These are phyloP conservation scores for Phialophora expanda DNA, from an alignment of 2,329 filamentous ascomycete species.

Conservation along the genomic window DNA sequence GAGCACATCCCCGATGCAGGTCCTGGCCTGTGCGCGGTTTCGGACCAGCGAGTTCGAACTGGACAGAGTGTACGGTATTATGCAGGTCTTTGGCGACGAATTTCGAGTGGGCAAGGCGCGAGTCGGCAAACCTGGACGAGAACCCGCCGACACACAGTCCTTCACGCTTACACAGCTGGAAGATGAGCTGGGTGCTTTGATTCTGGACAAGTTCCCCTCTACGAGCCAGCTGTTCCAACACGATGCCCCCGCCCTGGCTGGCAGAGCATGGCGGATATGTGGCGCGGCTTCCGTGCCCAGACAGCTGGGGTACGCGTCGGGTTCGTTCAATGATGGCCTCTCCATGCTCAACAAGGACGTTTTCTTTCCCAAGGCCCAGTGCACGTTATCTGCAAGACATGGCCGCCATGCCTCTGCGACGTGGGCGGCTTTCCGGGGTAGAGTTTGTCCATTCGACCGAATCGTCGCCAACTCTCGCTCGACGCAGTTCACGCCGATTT, in stretches of 20 bases:
- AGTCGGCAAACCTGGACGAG: neutral
- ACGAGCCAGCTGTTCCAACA: conserved; percentile 8
- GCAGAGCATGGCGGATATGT: conserved; percentile 2
- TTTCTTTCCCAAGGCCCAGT: neutral
- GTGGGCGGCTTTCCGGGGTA: neutral
- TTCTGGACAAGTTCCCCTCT: neutral
- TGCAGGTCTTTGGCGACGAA: conserved; percentile 5
- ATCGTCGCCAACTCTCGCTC: neutral
- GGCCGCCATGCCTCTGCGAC: neutral
- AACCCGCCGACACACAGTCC: neutral
- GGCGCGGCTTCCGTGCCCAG: neutral
- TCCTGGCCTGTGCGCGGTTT: conserved; percentile 1
- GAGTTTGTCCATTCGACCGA: neutral
- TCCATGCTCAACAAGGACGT: conserved; percentile 8
- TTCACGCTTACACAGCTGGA: neutral
- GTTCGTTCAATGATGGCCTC: conserved; percentile 6
- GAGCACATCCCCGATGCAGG: conserved; percentile 2
- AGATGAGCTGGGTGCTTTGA: conserved; percentile 2
- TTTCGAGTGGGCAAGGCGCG: neutral
- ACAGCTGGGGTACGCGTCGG: conserved; percentile 2
- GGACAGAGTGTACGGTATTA: conserved; percentile 5
- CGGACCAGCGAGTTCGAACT: conserved; percentile 2
- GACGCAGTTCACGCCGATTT: neutral
- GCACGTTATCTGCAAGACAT: neutral
- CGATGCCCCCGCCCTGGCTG: neutral